These are phyloP conservation scores for Mycosarcoma mackinlayi DNA, from an alignment of 1,284 basidiomycete species.

Conservation along the genomic window DNA sequence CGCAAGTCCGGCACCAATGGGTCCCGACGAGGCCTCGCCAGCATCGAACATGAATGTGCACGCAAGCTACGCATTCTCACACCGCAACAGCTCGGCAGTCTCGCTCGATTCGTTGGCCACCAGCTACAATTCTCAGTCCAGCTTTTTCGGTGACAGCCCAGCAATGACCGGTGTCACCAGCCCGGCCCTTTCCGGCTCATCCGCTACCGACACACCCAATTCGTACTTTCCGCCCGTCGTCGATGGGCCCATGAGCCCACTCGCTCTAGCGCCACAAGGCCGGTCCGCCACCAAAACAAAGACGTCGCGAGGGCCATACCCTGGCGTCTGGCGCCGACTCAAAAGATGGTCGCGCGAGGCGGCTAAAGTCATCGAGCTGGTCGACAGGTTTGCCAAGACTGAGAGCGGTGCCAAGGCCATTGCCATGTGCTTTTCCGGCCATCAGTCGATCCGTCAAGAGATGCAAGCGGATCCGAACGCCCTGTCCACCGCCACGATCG, in stretches of 20 bases:
- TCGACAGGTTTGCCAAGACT: slow-evolving; percentile 55
- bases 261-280: slow-evolving; percentile 39
- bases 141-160: slow-evolving; percentile 45
- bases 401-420: slow-evolving; percentile 56
- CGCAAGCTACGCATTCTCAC: slow-evolving; percentile 24
- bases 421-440: slow-evolving; percentile 45
- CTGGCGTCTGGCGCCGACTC: slow-evolving; percentile 65
- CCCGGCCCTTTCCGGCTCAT: slow-evolving; percentile 26
- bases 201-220: slow-evolving; percentile 37
- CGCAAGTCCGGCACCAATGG: slow-evolving; percentile 53
- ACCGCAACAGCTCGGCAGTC: slow-evolving; percentile 58
- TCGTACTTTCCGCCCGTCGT: slow-evolving; percentile 41
- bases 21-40: slow-evolving; percentile 19
- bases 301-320: slow-evolving; percentile 55
- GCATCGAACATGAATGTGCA: slow-evolving; percentile 24
- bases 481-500: slow-evolving; percentile 35
- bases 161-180: slow-evolving; percentile 29
- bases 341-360: slow-evolving; percentile 67
- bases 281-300: slow-evolving; percentile 11
- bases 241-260: slow-evolving; percentile 43
- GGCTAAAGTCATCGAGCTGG: slow-evolving; percentile 61
- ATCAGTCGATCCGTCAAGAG: slow-evolving; percentile 37
- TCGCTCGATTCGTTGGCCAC: slow-evolving; percentile 67
- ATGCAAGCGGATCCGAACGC: slow-evolving; percentile 19
- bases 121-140: slow-evolving; percentile 61